Evolutionary conservation across 192 early-diverging fungal genomes (phyloP).

Genomic region (Spinellus fusiger): DNA sequence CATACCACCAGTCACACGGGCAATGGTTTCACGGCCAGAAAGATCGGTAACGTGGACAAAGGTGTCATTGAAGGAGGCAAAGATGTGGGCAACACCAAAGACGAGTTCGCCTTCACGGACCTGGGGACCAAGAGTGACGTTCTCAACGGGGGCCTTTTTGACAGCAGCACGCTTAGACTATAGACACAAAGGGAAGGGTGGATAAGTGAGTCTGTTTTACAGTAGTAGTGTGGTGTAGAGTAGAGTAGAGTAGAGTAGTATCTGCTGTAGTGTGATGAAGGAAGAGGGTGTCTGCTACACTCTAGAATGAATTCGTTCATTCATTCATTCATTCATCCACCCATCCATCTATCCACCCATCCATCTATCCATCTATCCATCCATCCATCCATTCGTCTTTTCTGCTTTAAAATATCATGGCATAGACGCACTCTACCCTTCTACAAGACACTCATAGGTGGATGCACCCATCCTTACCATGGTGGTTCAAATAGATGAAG

Average conservation of each 20-base stretch:
- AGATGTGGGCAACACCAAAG: constrained; percentile 99
- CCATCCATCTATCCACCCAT: constrained; percentile 17
- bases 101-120: constrained; percentile 97
- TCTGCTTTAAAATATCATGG: no score
- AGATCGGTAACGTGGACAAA: constrained; percentile 99
- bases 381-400: background rate
- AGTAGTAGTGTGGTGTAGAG: no score
- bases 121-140: constrained; percentile 93
- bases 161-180: constrained; percentile 36
- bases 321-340: background rate
- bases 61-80: constrained; percentile 99
- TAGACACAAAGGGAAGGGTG: background rate
- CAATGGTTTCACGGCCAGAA: constrained; percentile 98
- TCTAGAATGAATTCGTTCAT: background rate
- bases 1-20: constrained; percentile 99
- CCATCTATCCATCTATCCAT: background rate
- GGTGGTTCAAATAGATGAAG: constrained; percentile 27
- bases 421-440: background rate
- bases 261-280: background rate
- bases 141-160: constrained; percentile 74
- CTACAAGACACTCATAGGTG: no score
- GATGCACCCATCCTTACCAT: constrained; percentile 21
- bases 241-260: no score
- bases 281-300: background rate
- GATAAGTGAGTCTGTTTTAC: background rate